phyloP scores from a whole-genome alignment of 805 yeast genomes.

The Ogataea nakhonphanomensis region DNA sequence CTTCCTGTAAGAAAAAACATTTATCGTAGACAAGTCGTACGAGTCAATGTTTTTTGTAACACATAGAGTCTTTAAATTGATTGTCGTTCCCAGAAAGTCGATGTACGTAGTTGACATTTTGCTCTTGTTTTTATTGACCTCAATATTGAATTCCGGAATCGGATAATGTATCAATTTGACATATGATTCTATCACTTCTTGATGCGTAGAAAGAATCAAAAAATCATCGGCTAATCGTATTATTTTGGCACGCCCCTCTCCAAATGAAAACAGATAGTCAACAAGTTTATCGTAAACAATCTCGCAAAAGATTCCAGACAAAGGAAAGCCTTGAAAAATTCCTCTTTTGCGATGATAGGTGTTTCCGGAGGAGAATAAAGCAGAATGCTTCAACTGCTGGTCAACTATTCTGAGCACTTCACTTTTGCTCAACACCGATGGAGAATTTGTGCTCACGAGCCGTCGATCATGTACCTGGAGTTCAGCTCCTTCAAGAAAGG shows the following conservation, averaged over 20 bases:
- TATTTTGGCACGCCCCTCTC: conserved; percentile 31
- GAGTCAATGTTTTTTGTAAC: conserved; percentile 34
- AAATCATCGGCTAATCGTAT: conserved; percentile 84
- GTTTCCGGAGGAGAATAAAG: conserved; percentile 36
- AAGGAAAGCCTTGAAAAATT: conserved; percentile 78
- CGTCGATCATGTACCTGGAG: background rate
- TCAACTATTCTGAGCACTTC: conserved; percentile 45
- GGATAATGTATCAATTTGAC: conserved; percentile 33
- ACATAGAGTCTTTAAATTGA: conserved; percentile 33
- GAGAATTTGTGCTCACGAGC: conserved; percentile 14
- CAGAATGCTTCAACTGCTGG: conserved; percentile 52
- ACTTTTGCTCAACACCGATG: conserved; percentile 33
- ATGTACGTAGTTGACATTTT: conserved; percentile 21
- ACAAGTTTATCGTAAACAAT: conserved; percentile 64
- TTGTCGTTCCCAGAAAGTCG: conserved; percentile 42
- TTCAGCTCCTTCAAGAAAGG: conserved; percentile 3
- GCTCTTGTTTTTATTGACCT: conserved; percentile 40
- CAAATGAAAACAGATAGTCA: conserved; percentile 29
- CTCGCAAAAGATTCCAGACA: conserved; percentile 75
- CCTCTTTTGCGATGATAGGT: conserved; percentile 58
- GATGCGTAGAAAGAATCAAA: conserved; percentile 54
- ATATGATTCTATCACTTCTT: conserved; percentile 30
- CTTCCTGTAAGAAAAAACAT: conserved; percentile 13
- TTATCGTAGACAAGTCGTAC: conserved; percentile 12
- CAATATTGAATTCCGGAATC: conserved; percentile 41